Evolutionary conservation across 2,329 filamentous ascomycete genomes (phyloP).

Genomic region (Phaeosphaeria sp.): DNA sequence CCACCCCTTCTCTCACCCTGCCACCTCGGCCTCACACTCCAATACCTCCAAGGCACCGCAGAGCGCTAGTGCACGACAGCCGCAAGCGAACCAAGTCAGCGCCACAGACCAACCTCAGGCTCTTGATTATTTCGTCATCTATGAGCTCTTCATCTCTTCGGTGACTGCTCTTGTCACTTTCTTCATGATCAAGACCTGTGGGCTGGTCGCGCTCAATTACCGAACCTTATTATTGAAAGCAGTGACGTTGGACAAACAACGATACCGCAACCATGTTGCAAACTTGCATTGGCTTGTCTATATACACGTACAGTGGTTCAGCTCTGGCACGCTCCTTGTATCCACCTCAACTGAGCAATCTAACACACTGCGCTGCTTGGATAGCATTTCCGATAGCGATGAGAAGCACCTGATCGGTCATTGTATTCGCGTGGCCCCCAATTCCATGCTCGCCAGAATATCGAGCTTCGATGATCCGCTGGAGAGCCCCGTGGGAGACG

Average conservation of each 20-base stretch:
- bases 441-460: conserved; percentile 39
- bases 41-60: conserved; percentile 28
- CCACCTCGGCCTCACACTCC: conserved; percentile 26
- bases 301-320: conserved; percentile 42
- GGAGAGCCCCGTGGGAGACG: conserved; percentile 25
- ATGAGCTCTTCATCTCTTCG: conserved; percentile 48
- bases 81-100: conserved; percentile 23
- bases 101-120: conserved; percentile 25
- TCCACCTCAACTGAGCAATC: conserved; percentile 35
- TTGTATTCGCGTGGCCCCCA: conserved; percentile 45
- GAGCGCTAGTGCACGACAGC: conserved; percentile 19
- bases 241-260: conserved; percentile 10
- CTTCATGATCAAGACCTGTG: conserved; percentile 38
- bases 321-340: conserved; percentile 42
- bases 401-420: conserved; percentile 28
- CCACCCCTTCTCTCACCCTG: conserved; percentile 21
- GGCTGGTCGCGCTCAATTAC: conserved; percentile 44
- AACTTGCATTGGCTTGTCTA: conserved; percentile 34
- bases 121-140: conserved; percentile 41
- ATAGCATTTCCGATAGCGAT: conserved; percentile 17
- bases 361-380: conserved; percentile 32
- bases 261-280: conserved; percentile 7
- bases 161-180: conserved; percentile 46
- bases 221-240: conserved; percentile 44
- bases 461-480: conserved; percentile 40